These are phyloP conservation scores for Clausena lansium DNA, from an alignment of 345 rosid genomes.

Conservation along the genomic window DNA sequence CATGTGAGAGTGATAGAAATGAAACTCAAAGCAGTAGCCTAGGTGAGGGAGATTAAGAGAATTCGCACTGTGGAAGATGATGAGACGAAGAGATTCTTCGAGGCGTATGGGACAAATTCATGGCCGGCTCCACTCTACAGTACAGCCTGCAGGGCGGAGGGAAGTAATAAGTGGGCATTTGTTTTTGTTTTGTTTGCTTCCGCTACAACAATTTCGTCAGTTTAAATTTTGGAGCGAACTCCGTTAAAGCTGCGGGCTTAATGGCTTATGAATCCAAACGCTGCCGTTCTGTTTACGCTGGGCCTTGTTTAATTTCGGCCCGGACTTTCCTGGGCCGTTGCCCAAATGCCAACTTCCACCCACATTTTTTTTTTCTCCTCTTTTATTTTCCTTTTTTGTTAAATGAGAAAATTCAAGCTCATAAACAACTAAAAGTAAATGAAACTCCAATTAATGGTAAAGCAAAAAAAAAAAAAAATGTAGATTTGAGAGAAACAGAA, in stretches of 20 bases:
- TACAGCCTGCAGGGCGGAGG: too few relatives aligned
- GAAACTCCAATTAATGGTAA: background rate
- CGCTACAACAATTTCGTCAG: too few relatives aligned
- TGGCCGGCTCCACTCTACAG: constrained; percentile 19
- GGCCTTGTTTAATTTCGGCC: background rate
- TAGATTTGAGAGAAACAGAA: background rate
- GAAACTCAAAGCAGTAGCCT: constrained; percentile 8
- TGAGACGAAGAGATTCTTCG: constrained; percentile 11
- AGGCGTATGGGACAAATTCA: constrained; percentile 9
- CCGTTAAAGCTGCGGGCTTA: background rate
- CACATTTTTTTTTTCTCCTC: too few relatives aligned
- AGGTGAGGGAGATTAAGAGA: background rate
- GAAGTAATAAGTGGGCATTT: background rate
- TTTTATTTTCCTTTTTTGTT: too few relatives aligned
- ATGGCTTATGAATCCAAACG: background rate
- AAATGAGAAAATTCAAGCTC: background rate
- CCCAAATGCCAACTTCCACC: background rate
- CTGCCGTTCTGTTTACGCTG: background rate
- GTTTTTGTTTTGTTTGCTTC: background rate
- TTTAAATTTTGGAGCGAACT: constrained; percentile 11
- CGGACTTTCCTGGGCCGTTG: background rate
- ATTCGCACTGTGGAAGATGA: constrained; percentile 10
- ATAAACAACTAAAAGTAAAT: too few relatives aligned
- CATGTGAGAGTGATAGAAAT: constrained; percentile 25
- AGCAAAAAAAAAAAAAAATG: background rate